Evolutionary conservation across 768 basidiomycete genomes (phyloP).

Genomic region (Phaffia australis): DNA sequence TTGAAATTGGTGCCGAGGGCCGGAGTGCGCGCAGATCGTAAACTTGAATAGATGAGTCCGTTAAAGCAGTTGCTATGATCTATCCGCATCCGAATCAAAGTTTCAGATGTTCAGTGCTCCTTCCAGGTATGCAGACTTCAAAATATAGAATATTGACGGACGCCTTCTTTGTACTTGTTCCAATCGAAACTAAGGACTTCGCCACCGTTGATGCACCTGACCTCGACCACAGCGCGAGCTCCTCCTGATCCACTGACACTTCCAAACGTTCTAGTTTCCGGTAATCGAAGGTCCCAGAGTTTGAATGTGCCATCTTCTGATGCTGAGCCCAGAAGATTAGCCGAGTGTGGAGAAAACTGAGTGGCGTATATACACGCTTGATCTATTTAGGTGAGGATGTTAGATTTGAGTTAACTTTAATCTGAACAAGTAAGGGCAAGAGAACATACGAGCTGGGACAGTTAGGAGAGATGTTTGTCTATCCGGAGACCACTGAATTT

Average conservation of each 20-base stretch:
- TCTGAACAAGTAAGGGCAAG: not conserved
- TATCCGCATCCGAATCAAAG: not conserved
- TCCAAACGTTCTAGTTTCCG: slow-evolving; percentile 2
- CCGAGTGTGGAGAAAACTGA: slow-evolving; percentile 82
- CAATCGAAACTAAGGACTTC: slow-evolving; percentile 33
- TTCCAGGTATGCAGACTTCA: not conserved
- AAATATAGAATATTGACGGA: slow-evolving; percentile 22
- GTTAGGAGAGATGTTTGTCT: slow-evolving; percentile 66
- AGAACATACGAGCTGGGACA: slow-evolving; percentile 62
- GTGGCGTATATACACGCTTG: slow-evolving; percentile 59
- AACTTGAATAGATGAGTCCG: slow-evolving; percentile 20
- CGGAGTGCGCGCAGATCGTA: slow-evolving; percentile 6
- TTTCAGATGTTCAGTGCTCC: not conserved
- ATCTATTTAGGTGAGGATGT: not conserved
- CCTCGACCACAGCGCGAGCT: not conserved
- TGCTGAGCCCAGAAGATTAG: slow-evolving; percentile 67
- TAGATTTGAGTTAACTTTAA: not conserved
- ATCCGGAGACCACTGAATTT: slow-evolving; percentile 70
- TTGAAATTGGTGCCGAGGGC: not conserved
- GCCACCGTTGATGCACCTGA: slow-evolving; percentile 3
- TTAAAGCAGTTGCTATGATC: not conserved
- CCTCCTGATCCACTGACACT: not conserved
- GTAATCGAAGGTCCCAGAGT: slow-evolving; percentile 30
- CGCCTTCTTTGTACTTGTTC: slow-evolving; percentile 35
- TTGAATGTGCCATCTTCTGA: slow-evolving; percentile 62